Percentiles rank a stretch among this genome's conserved stretches.
Conservation (phyloP, 106 monocot genomes). For the Acorus gramineus region DNA sequence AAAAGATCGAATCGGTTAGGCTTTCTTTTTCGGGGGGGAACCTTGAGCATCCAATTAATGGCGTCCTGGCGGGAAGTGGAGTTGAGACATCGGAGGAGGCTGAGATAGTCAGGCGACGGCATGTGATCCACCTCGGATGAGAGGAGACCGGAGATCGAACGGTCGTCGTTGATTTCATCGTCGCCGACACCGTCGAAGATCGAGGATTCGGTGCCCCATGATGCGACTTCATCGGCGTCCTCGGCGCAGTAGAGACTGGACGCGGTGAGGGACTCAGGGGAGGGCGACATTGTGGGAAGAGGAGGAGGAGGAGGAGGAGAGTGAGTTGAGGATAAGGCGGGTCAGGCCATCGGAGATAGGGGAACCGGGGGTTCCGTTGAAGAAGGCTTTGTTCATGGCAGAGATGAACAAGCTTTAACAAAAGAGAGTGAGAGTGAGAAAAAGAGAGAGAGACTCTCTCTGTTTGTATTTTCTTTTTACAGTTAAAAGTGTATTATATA, state of each 20-base stretch:
- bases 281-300: neutral
- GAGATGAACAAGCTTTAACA: no score
- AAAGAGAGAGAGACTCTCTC: no score
- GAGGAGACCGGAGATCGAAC: conserved; percentile 19
- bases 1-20: neutral
- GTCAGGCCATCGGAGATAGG: no score
- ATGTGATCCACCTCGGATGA: conserved; percentile 30
- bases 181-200: neutral
- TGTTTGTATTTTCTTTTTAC: no score
- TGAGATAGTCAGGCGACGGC: conserved; percentile 30
- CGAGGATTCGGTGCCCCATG: neutral
- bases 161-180: neutral
- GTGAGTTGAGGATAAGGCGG: neutral
- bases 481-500: no score
- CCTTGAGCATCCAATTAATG: conserved; percentile 73
- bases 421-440: no score
- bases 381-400: no score
- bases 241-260: conserved; percentile 11
- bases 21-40: neutral
- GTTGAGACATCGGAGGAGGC: conserved; percentile 28
- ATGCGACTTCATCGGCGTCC: conserved; percentile 9
- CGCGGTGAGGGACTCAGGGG: neutral
- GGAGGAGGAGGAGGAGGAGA: neutral
- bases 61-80: conserved; percentile 40
- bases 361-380: no score